A percentile compares a stretch with the other conserved stretches of the same genome.
Conservation (phyloP, 2,329 filamentous ascomycete species). For the Paramyrothecium sp. region DNA sequence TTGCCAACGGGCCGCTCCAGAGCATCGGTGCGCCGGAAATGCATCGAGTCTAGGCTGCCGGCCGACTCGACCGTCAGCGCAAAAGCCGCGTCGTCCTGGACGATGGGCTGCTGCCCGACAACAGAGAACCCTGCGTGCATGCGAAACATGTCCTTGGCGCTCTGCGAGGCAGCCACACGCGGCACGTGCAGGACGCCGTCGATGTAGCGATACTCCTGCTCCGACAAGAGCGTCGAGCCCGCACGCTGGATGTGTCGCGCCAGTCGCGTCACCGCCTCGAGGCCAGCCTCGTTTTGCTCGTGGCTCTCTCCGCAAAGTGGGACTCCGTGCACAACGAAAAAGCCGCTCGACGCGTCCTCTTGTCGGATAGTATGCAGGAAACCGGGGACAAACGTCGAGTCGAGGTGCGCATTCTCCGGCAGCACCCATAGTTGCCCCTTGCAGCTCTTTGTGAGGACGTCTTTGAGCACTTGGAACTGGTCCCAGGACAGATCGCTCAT, state of each 20-base stretch:
- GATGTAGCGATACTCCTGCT: background rate
- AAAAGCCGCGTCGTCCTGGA: conserved; percentile 14
- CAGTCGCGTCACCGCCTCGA: background rate
- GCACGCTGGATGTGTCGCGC: background rate
- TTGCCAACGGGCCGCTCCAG: conserved; percentile 7
- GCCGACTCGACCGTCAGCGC: conserved; percentile 20
- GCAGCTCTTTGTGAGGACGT: conserved; percentile 3
- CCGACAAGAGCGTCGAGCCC: background rate
- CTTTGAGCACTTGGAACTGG: conserved; percentile 6
- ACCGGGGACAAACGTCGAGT: conserved; percentile 7
- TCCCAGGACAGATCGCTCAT: background rate
- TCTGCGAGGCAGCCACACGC: conserved; percentile 4
- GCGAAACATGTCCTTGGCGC: conserved; percentile 8
- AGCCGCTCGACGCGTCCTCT: conserved; percentile 3
- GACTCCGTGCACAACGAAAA: conserved; percentile 5
- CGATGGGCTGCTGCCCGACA: conserved; percentile 17
- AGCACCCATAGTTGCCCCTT: conserved; percentile 9
- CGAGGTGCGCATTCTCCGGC: conserved; percentile 4
- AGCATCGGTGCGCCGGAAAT: conserved; percentile 14
- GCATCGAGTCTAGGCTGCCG: conserved; percentile 20
- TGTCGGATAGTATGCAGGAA: conserved; percentile 9
- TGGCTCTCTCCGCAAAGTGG: background rate
- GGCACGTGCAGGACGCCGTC: conserved; percentile 8
- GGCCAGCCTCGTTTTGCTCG: background rate
- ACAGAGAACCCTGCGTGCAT: conserved; percentile 10